Conservation (phyloP, 495 filamentous ascomycete species). For the Aspergillus sclerotiicarbonarius region DNA sequence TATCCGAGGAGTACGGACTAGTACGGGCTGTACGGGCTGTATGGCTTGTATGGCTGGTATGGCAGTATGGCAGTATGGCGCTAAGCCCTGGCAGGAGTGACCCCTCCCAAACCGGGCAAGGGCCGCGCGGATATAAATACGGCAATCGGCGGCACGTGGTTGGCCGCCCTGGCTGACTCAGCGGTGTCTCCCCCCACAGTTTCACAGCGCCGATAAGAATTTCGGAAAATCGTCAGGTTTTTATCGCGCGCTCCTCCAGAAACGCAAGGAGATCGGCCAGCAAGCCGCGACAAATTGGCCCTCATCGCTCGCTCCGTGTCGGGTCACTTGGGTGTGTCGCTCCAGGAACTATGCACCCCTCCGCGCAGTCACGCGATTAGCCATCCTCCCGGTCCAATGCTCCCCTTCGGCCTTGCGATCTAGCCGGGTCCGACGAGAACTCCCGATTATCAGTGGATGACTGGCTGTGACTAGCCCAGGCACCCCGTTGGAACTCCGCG, state of each 20-base stretch:
- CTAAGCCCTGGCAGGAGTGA: too few relatives aligned
- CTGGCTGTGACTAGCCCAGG: background rate
- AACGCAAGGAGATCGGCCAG: background rate
- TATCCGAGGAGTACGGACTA: too few relatives aligned
- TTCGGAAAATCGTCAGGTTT: too few relatives aligned
- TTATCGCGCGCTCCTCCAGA: background rate
- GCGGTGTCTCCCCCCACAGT: background rate
- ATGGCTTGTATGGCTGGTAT: too few relatives aligned
- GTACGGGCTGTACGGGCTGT: too few relatives aligned
- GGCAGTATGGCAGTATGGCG: too few relatives aligned
- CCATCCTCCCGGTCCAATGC: constrained; percentile 5
- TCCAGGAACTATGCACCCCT: constrained; percentile 7
- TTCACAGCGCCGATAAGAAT: background rate
- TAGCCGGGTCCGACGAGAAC: background rate
- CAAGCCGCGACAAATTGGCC: background rate
- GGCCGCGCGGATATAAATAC: background rate
- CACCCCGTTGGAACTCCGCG: background rate
- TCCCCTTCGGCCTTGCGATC: background rate
- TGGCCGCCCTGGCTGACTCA: background rate
- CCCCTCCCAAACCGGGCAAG: background rate
- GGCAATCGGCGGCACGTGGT: background rate
- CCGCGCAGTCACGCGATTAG: constrained; percentile 13
- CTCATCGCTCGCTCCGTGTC: background rate
- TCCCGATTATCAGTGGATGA: constrained; percentile 2
- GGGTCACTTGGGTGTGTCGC: too few relatives aligned